Percentiles rank a stretch among this genome's conserved stretches.
These are phyloP conservation scores for Prosopis cineraria DNA, from an alignment of 306 rosid species.

Conservation along the genomic window DNA sequence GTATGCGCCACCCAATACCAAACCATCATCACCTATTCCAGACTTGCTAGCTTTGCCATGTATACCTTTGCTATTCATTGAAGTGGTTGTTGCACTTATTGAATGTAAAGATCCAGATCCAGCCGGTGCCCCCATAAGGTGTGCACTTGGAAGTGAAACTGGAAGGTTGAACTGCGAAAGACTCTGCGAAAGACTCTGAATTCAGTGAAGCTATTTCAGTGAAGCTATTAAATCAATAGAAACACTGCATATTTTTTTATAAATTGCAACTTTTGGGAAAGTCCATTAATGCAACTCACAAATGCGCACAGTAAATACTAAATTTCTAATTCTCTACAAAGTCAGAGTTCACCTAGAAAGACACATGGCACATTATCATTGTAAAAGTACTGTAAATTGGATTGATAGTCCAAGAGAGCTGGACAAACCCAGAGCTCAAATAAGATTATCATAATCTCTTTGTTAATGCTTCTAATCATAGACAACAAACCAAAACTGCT, in stretches of 20 bases:
- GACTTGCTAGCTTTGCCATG: conserved; percentile 66
- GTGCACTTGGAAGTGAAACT: conserved; percentile 83
- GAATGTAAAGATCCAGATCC: conserved; percentile 80
- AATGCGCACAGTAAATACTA: conserved; percentile 5
- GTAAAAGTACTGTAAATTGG: not conserved
- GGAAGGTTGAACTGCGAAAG: conserved; percentile 99
- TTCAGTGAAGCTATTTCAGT: conserved; percentile 31
- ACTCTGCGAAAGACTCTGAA: conserved; percentile 92
- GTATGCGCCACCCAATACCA: conserved; percentile 69
- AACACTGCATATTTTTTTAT: conserved; percentile 6
- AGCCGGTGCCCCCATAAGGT: conserved; percentile 67
- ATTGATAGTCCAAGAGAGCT: not conserved
- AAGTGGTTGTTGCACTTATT: conserved; percentile 59
- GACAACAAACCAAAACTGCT: not conserved
- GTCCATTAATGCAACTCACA: not conserved
- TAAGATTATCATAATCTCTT: not conserved
- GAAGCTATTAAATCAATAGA: conserved; percentile 25
- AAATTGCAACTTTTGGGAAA: conserved; percentile 24
- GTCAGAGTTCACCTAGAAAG: not conserved
- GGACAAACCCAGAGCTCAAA: not conserved
- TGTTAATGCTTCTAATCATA: not conserved
- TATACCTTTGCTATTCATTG: conserved; percentile 66
- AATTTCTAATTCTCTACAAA: conserved; percentile 14
- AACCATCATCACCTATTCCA: conserved; percentile 62
- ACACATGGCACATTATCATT: conserved; percentile 3